A percentile compares a stretch with the other conserved stretches of the same genome.
These are phyloP conservation scores for Ogataea sp. DNA, from an alignment of 805 yeast species.

Conservation along the genomic window DNA sequence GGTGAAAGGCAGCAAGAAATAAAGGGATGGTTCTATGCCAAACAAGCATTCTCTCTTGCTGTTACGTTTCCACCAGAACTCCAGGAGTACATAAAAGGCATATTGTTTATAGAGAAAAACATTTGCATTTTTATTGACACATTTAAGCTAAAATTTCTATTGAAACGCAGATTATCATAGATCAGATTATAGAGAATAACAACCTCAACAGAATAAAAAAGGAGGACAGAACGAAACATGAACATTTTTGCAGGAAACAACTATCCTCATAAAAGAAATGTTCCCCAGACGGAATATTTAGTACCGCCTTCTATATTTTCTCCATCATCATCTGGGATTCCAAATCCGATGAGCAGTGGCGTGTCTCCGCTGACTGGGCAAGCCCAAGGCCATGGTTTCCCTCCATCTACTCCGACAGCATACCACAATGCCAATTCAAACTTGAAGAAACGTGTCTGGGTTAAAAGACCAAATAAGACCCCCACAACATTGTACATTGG, in stretches of 20 bases:
- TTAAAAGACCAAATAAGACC: conserved; percentile 36
- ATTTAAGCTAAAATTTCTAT: no score
- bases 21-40: no score
- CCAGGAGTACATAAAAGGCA: no score
- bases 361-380: neutral
- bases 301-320: neutral
- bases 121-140: no score
- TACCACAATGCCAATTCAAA: conserved; percentile 4
- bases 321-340: neutral
- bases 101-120: no score
- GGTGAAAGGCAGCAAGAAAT: no score
- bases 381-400: neutral
- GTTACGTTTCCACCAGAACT: no score
- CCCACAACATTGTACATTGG: conserved; percentile 67
- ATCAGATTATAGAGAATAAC: no score
- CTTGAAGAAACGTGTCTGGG: conserved; percentile 43
- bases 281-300: neutral
- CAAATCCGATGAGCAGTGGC: neutral
- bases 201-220: neutral
- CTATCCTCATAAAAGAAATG: neutral
- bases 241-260: neutral
- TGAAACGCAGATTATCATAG: no score
- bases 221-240: neutral
- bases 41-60: no score
- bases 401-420: conserved; percentile 3